Percentiles rank a stretch among this genome's conserved stretches.
Evolutionary conservation across 176 grass and related monocot species (phyloP).

Genomic region (Musa troglodytarum): DNA sequence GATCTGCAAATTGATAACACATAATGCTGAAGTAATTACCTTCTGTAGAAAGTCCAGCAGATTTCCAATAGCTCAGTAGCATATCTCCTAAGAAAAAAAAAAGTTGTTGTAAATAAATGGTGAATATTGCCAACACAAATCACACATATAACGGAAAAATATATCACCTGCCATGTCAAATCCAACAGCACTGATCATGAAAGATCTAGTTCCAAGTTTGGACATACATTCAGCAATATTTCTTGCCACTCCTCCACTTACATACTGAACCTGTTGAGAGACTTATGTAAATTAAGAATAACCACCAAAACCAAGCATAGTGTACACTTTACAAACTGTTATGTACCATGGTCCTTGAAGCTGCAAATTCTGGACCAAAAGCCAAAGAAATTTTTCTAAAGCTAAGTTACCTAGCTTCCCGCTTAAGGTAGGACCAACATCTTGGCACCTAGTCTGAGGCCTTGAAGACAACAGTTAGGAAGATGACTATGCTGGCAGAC

Average conservation of each 20-base stretch:
- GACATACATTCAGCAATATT: conserved; percentile 95
- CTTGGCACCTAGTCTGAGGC: too few species aligned
- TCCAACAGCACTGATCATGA: conserved; percentile 85
- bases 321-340: too few species aligned
- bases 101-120: conserved; percentile 10
- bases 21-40: conserved; percentile 30
- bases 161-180: conserved; percentile 75
- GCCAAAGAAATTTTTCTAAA: not conserved
- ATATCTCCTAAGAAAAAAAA: conserved; percentile 40
- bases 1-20: not conserved
- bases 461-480: too few species aligned
- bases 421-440: too few species aligned
- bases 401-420: not conserved
- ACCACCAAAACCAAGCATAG: not conserved
- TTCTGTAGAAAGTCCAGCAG: conserved; percentile 43
- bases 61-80: conserved; percentile 77
- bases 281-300: not conserved
- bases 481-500: too few species aligned
- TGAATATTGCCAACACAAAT: not conserved
- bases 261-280: conserved; percentile 53
- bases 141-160: not conserved
- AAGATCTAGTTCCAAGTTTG: conserved; percentile 69
- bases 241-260: conserved; percentile 74
- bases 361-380: not conserved
- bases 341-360: not conserved